Conservation (phyloP, 345 rosid genomes). For the Moricandia moricandioides region DNA sequence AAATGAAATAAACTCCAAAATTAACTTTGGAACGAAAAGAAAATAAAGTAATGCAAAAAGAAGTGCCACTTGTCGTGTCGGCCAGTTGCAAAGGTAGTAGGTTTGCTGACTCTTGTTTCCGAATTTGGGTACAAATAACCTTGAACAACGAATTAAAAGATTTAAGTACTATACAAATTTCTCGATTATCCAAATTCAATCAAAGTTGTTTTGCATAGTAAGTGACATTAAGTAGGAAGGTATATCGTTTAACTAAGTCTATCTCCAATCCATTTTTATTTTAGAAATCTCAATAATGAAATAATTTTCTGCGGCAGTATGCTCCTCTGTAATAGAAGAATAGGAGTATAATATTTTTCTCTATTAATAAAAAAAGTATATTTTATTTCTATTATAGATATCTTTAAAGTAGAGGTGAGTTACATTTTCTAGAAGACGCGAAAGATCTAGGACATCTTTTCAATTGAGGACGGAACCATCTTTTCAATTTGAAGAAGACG, state of each 20-base stretch:
- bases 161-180: constrained; percentile 15
- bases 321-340: too few species aligned
- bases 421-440: too few species aligned
- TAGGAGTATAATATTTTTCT: too few species aligned
- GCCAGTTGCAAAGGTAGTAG: constrained; percentile 42
- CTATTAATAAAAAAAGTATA: too few species aligned
- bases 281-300: too few species aligned
- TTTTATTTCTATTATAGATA: too few species aligned
- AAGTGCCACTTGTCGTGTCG: constrained; percentile 70
- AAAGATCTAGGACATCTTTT: too few species aligned
- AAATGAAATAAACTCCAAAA: background rate
- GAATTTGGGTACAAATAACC: constrained; percentile 41
- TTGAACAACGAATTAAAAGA: constrained; percentile 23
- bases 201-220: background rate
- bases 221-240: constrained; percentile 14
- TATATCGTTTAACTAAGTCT: constrained; percentile 1
- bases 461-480: too few species aligned
- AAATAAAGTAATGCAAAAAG: constrained; percentile 6
- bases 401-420: too few species aligned
- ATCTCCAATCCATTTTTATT: too few species aligned
- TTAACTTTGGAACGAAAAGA: background rate
- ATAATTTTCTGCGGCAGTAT: too few species aligned
- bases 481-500: too few species aligned
- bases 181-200: constrained; percentile 8
- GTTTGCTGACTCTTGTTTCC: constrained; percentile 36